Evolutionary conservation across 192 early-diverging fungal species (phyloP).

Genomic region (Dispira parvispora): DNA sequence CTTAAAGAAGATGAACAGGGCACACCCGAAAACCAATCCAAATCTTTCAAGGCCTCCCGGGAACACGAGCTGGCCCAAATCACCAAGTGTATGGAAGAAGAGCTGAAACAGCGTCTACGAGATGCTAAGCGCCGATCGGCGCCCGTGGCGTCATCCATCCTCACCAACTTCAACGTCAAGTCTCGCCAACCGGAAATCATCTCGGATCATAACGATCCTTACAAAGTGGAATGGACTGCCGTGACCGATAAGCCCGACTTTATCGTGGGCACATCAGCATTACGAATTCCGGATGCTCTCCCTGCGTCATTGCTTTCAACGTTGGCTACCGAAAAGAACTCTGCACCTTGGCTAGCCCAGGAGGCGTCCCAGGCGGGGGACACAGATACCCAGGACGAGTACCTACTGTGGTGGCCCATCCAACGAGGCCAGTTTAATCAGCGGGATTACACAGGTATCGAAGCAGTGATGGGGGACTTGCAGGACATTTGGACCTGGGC

Average conservation of each 20-base stretch:
- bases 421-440: conserved; percentile 62
- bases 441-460: conserved; percentile 45
- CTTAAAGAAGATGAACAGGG: conserved; percentile 4
- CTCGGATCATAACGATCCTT: conserved; percentile 81
- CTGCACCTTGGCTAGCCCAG: neutral
- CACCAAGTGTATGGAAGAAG: conserved; percentile 34
- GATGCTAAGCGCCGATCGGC: conserved; percentile 62
- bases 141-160: conserved; percentile 53
- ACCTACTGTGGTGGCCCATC: conserved; percentile 52
- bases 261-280: conserved; percentile 24
- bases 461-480: conserved; percentile 55
- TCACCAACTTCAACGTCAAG: conserved; percentile 52
- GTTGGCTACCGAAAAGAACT: neutral
- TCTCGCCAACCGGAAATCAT: conserved; percentile 40
- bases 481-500: conserved; percentile 62
- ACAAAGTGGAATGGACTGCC: conserved; percentile 72
- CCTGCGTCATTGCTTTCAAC: conserved; percentile 9
- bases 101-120: conserved; percentile 62
- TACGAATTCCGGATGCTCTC: neutral
- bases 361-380: neutral
- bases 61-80: conserved; percentile 9
- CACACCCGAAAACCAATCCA: conserved; percentile 13
- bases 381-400: conserved; percentile 10
- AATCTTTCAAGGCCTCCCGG: neutral
- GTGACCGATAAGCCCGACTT: conserved; percentile 26